phyloP scores from a whole-genome alignment of 2,329 filamentous ascomycete species.

The Pezicula neosporulosa region DNA sequence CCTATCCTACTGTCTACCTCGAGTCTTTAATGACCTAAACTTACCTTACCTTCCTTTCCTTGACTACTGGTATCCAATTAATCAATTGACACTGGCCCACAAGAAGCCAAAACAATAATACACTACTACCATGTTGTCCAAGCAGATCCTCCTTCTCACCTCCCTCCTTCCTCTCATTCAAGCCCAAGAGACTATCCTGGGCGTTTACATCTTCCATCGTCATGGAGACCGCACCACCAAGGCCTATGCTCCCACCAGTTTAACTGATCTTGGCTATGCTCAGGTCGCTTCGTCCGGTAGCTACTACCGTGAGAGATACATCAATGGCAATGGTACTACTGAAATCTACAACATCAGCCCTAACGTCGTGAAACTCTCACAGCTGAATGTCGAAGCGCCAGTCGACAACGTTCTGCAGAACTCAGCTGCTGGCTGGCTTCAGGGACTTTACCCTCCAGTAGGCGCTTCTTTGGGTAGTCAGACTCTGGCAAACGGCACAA shows the following conservation, averaged over 20 bases:
- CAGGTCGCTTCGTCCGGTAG: conserved; percentile 70
- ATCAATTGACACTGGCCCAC: too few species aligned
- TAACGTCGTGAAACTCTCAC: conserved; percentile 62
- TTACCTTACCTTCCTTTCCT: too few species aligned
- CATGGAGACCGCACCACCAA: conserved; percentile 89
- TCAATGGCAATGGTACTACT: conserved; percentile 52
- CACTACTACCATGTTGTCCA: conserved; percentile 25
- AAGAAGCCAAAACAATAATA: too few species aligned
- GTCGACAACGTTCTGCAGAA: conserved; percentile 74
- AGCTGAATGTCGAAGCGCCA: conserved; percentile 71
- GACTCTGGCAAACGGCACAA: conserved; percentile 67
- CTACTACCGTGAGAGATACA: conserved; percentile 76
- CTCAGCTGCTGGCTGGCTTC: conserved; percentile 76
- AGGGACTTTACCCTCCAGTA: conserved; percentile 82
- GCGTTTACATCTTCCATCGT: conserved; percentile 82
- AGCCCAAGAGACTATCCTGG: conserved; percentile 45
- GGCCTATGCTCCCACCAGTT: conserved; percentile 61
- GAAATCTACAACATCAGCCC: conserved; percentile 65
- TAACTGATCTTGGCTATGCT: conserved; percentile 77
- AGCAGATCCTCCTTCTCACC: conserved; percentile 37
- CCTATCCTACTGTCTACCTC: too few species aligned
- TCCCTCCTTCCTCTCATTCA: conserved; percentile 32
- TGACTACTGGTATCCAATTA: too few species aligned
- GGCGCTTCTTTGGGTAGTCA: conserved; percentile 49
- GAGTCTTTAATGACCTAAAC: too few species aligned